Evolutionary conservation across 2,329 filamentous ascomycete species (phyloP).

Genomic region (Rhynchosporium agropyri): DNA sequence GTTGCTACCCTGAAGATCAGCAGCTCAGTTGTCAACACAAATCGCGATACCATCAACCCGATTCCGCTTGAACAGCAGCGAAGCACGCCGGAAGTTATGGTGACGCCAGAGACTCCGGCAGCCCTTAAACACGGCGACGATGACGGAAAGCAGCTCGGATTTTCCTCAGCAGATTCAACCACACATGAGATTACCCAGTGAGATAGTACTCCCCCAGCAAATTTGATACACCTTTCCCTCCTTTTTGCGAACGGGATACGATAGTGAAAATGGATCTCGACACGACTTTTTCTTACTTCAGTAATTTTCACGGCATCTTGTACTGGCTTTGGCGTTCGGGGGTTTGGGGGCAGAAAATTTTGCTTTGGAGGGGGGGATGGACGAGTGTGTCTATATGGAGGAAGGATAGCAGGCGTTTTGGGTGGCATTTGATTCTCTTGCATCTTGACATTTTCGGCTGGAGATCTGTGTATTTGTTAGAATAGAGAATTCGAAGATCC

Average conservation of each 20-base stretch:
- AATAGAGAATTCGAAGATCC: conserved; percentile 15
- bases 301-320: conserved; percentile 22
- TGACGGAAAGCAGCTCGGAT: conserved; percentile 38
- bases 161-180: conserved; percentile 23
- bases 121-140: conserved; percentile 29
- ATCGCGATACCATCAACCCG: conserved; percentile 16
- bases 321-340: conserved; percentile 29
- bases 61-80: conserved; percentile 27
- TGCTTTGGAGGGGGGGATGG: not conserved
- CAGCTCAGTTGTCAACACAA: conserved; percentile 1
- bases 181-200: conserved; percentile 33
- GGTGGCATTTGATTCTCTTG: conserved; percentile 6
- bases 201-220: not conserved
- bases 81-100: conserved; percentile 36
- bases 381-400: conserved; percentile 23
- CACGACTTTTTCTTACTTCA: conserved; percentile 9
- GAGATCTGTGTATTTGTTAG: conserved; percentile 18
- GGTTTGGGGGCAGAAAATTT: not conserved
- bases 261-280: conserved; percentile 28
- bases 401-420: conserved; percentile 14
- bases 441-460: conserved; percentile 8
- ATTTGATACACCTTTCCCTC: conserved; percentile 4
- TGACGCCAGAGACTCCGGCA: conserved; percentile 39
- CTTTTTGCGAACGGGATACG: conserved; percentile 23
- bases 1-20: conserved; percentile 37